Evolutionary conservation across 2,329 filamentous ascomycete genomes (phyloP).

Genomic region (Aureobasidium sp.): DNA sequence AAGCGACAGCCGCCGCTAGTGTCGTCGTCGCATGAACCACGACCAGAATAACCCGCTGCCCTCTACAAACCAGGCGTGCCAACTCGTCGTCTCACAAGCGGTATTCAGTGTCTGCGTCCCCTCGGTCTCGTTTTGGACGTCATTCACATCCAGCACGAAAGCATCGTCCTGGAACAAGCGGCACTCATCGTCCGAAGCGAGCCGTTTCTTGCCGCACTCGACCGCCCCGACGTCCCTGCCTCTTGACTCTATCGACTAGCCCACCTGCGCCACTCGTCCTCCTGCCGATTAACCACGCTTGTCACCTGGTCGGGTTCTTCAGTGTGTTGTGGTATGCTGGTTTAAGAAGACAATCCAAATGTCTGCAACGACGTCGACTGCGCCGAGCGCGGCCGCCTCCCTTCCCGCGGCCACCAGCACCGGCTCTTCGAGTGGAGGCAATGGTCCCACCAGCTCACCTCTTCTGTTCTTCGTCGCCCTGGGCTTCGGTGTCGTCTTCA

Average conservation of each 20-base stretch:
- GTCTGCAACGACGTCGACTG: conserved; percentile 9
- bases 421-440: conserved; percentile 22
- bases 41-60: not conserved
- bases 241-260: not conserved
- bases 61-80: not conserved
- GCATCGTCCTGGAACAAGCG: not conserved
- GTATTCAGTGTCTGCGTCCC: not conserved
- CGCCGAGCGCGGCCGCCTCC: not conserved
- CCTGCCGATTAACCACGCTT: not conserved
- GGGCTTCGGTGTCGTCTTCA: conserved; percentile 96
- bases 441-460: conserved; percentile 58
- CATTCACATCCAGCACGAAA: not conserved
- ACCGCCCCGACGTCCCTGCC: not conserved
- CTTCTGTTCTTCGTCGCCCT: conserved; percentile 89
- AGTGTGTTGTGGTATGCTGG: not conserved
- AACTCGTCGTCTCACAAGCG: not conserved
- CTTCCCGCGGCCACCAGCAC: conserved; percentile 15
- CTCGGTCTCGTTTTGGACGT: not conserved
- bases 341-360: not conserved
- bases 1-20: not conserved
- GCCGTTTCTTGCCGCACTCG: not conserved
- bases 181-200: not conserved
- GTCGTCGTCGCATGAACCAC: not conserved
- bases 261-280: not conserved
- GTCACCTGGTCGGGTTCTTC: not conserved